A percentile compares a stretch with the other conserved stretches of the same genome.
Evolutionary conservation across 148 eudicot genomes (phyloP).

Genomic region (Spergularia marina): DNA sequence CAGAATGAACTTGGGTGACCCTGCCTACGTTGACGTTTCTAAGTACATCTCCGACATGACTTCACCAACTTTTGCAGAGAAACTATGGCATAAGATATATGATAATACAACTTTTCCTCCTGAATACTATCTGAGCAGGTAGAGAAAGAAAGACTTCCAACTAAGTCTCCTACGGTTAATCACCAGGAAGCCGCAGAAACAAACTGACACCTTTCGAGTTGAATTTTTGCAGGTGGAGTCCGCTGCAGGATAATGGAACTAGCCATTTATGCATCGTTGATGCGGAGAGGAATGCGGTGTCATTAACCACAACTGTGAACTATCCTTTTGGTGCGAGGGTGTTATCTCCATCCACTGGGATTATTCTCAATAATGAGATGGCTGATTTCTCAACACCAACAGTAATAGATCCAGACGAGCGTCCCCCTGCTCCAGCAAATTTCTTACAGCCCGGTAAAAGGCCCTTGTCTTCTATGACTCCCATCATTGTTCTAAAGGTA

Average conservation of each 20-base stretch:
- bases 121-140: slow-evolving; percentile 75
- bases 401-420: slow-evolving; percentile 47
- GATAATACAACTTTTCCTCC: slow-evolving; percentile 91
- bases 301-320: slow-evolving; percentile 86
- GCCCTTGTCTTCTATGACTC: slow-evolving; percentile 95
- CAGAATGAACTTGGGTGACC: slow-evolving; percentile 85
- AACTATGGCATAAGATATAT: slow-evolving; percentile 56
- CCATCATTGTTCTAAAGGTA: slow-evolving; percentile 75
- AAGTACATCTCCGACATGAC: slow-evolving; percentile 70
- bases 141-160: slow-evolving; percentile 3
- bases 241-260: slow-evolving; percentile 80
- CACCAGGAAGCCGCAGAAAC: background rate
- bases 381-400: slow-evolving; percentile 82
- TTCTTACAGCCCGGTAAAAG: slow-evolving; percentile 78
- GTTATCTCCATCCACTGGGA: slow-evolving; percentile 75
- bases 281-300: slow-evolving; percentile 85
- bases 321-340: slow-evolving; percentile 67
- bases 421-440: slow-evolving; percentile 80
- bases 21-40: slow-evolving; percentile 53
- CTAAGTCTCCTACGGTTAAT: background rate
- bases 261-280: slow-evolving; percentile 95
- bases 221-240: slow-evolving; percentile 67
- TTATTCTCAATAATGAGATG: slow-evolving; percentile 83
- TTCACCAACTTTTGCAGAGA: slow-evolving; percentile 68
- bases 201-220: background rate